Evolutionary conservation across 2,329 filamentous ascomycete species (phyloP).

Genomic region (Coleophoma eucalyptorum): DNA sequence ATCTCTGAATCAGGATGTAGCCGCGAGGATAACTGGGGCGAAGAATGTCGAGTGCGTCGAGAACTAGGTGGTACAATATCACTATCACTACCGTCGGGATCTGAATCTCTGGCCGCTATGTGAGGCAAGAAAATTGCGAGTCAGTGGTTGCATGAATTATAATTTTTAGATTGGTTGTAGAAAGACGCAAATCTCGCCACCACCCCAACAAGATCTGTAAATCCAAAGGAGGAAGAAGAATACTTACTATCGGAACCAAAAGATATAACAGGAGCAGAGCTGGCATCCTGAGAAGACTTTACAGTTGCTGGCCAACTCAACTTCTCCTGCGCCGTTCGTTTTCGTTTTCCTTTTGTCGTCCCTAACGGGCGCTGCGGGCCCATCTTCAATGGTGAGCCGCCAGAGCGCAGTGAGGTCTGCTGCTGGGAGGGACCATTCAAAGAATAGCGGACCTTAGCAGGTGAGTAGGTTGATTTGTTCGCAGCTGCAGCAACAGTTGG

Average conservation of each 20-base stretch:
- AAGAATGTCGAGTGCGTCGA: not conserved
- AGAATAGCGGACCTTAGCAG: constrained; percentile 20
- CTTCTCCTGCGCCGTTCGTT: not conserved
- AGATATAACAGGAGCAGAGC: no score
- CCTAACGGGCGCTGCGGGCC: not conserved
- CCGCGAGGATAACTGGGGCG: not conserved
- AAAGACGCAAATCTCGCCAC: no score
- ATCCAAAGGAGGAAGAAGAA: no score
- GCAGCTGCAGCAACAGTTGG: constrained; percentile 4
- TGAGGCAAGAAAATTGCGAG: no score
- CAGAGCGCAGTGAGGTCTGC: not conserved
- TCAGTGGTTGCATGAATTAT: no score
- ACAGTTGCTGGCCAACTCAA: constrained; percentile 11
- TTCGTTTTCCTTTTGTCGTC: not conserved
- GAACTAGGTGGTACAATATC: not conserved
- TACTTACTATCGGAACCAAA: no score
- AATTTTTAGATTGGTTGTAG: no score
- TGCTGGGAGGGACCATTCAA: no score
- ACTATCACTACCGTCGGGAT: not conserved
- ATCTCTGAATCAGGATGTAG: no score
- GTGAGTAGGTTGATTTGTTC: constrained; percentile 4
- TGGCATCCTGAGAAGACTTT: constrained; percentile 10
- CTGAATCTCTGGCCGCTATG: not conserved
- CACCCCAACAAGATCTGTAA: no score
- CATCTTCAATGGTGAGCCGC: constrained; percentile 6